Evolutionary conservation across 2,329 filamentous ascomycete species (phyloP).

Genomic region (Phialophora tarda): DNA sequence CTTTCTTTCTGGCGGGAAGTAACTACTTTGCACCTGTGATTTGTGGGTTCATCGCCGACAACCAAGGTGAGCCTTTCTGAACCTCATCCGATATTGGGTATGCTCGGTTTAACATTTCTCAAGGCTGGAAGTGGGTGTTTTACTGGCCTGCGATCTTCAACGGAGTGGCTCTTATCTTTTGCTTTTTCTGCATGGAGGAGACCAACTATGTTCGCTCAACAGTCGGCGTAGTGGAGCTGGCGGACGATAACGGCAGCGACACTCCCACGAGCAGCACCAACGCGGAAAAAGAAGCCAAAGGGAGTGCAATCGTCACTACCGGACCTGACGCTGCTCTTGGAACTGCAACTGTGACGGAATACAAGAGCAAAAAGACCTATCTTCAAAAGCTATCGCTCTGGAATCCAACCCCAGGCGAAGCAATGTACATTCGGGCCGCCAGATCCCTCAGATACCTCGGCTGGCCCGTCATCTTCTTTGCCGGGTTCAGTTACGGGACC

Average conservation of each 20-base stretch:
- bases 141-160: slow-evolving; percentile 29
- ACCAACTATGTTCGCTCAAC: slow-evolving; percentile 30
- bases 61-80: slow-evolving; percentile 22
- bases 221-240: slow-evolving; percentile 20
- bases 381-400: slow-evolving; percentile 31
- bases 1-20: slow-evolving; percentile 33
- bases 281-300: slow-evolving; percentile 12
- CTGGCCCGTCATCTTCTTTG: slow-evolving; percentile 50
- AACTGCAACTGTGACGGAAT: slow-evolving; percentile 3
- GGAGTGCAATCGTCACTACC: background rate
- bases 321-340: background rate
- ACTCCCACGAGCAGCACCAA: slow-evolving; percentile 8
- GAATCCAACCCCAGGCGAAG: slow-evolving; percentile 27
- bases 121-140: slow-evolving; percentile 38
- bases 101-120: too few species aligned
- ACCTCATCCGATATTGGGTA: too few species aligned
- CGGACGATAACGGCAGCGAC: slow-evolving; percentile 12
- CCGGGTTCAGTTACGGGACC: slow-evolving; percentile 50
- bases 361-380: slow-evolving; percentile 28
- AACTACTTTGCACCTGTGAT: slow-evolving; percentile 48
- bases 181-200: slow-evolving; percentile 38
- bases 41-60: slow-evolving; percentile 38
- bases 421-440: slow-evolving; percentile 20
- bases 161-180: slow-evolving; percentile 26
- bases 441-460: slow-evolving; percentile 35